A percentile compares a stretch with the other conserved stretches of the same genome.
These are phyloP conservation scores for Botrytis galanthina DNA, from an alignment of 2,329 filamentous ascomycete species.

Conservation along the genomic window DNA sequence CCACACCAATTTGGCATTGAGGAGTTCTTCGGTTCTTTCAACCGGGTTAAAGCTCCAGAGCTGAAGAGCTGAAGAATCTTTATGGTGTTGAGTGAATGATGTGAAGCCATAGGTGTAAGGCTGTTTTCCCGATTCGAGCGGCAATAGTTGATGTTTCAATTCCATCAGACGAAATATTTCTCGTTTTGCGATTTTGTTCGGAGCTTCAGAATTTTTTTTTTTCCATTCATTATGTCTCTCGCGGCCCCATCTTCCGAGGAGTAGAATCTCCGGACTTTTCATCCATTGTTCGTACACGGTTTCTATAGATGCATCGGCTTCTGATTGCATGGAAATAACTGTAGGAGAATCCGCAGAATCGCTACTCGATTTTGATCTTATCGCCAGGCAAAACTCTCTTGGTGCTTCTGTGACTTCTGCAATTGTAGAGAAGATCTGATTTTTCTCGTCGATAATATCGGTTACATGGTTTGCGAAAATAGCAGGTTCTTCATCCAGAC, in stretches of 20 bases:
- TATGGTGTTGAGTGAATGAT: neutral
- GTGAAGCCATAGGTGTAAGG: neutral
- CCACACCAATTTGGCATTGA: neutral
- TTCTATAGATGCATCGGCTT: neutral
- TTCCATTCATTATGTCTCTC: neutral
- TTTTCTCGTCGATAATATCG: neutral
- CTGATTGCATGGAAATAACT: neutral
- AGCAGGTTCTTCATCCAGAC: neutral
- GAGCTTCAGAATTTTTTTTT: neutral
- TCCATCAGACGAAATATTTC: conserved; percentile 4
- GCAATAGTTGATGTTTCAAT: neutral
- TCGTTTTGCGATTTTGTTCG: neutral
- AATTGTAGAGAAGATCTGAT: neutral
- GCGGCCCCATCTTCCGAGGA: neutral
- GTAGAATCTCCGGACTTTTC: neutral
- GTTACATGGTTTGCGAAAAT: neutral
- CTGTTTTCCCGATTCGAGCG: neutral
- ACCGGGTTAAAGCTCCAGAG: neutral
- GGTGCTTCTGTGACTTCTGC: neutral
- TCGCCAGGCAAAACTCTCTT: neutral
- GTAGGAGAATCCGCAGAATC: neutral
- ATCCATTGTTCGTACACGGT: neutral
- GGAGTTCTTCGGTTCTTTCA: neutral
- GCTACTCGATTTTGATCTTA: neutral
- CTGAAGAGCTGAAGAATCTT: neutral